Evolutionary conservation across 371 early-diverging fungal species (phyloP), one percentile per base, ranked within the genome.

Genomic region (Synchytrium microbalum): DNA sequence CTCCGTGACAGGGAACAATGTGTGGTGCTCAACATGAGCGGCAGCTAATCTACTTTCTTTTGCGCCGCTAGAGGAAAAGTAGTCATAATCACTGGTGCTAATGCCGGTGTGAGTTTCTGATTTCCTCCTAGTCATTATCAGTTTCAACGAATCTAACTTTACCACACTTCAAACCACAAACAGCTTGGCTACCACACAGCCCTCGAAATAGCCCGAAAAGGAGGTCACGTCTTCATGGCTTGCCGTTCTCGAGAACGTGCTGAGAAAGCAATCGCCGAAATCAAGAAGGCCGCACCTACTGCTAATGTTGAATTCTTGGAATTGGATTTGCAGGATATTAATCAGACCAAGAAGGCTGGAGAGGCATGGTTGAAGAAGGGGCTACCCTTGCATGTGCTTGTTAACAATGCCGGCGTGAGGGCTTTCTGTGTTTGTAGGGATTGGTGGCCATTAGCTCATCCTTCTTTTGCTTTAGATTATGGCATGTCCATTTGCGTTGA

Each of bases 161-260:
- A n/a, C n/a, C n/a, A n/a, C n/a, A n/a, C n/a, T n/a, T n/a, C n/a
- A n/a, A n/a, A n/a, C n/a, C n/a, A n/a, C n/a, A n/a, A n/a, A n/a
- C n/a, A n/a, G n/a, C n/a, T 88, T 51, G 91, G 89, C 51, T 77
- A 76, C 64, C 74, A 73, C 2, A 85, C 85, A 33, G 77, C 80
- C 1, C 58, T 72, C 13, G 63, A 32, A 5, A 52, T 69, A 24
- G 57, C 58, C 3, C 33, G 31, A 32, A 14, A 51, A 8, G 60
- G 63, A 13, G 69, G 61, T n/a, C 26, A 23, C 13, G 58, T 64
- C 38, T 60, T 46, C 54, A 30, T 59, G 14, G 64, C 56, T 33
- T 29, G 63, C n/a, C 63, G 77, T 2, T 68, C 67, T 16, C 54
- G 33, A 32, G 65, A 58, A 24, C 60, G 64, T 13, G 66, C 71